Base-by-base conservation (phyloP, 345 rosid species). In the Dimocarpus longan region DNA sequence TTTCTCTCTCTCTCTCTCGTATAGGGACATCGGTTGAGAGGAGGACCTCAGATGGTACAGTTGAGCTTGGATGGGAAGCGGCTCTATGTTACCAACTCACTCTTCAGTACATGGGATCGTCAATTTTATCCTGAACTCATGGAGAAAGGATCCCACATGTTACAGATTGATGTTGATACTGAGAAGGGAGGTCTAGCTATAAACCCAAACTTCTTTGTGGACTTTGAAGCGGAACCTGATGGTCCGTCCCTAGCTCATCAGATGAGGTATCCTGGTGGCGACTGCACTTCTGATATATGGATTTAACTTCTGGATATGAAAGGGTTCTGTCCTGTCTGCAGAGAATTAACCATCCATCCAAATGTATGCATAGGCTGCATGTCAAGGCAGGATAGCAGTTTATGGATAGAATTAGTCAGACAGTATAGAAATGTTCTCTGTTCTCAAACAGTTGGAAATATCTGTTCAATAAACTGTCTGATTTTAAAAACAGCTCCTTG, bases 221-320 rank as follows among this genome's bases (percentile, higher is more conserved):
- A 93, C 89, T 95, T 95, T 22, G 90, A 89, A 26, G 84, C 79
- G 43, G 98, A 92, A 78, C 98, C 98, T 10, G 92, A 89, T 4
- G 98, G 98, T 24, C 94, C 99, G 37, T 81, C 94, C 42, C 88
- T 93, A 39, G 98, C 99, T 3, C 99, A 93, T 46, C 96, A 95
- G 86, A 92, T 93, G 98, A 90, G 99, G 82, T 95, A 93, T 73
- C 98, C 97, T 0, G 98, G 98, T 9, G 98, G 98, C 48, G 98
- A 93, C 80, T 95, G 97, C 91, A 95, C 98, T 15, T 93, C 98
- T 0, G 98, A 95, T 80, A 95, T 95, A 26, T 93, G 98, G 98
- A 82, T 89, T 71, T 90, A 77, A 80, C 52, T 60, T 72, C 64
- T 21, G 22, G 8, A 15, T 19, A 28, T 65, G n/a, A 32, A 44